phyloP scores from a whole-genome alignment of 176 grass and related monocot genomes.

The Bromus sterilis region DNA sequence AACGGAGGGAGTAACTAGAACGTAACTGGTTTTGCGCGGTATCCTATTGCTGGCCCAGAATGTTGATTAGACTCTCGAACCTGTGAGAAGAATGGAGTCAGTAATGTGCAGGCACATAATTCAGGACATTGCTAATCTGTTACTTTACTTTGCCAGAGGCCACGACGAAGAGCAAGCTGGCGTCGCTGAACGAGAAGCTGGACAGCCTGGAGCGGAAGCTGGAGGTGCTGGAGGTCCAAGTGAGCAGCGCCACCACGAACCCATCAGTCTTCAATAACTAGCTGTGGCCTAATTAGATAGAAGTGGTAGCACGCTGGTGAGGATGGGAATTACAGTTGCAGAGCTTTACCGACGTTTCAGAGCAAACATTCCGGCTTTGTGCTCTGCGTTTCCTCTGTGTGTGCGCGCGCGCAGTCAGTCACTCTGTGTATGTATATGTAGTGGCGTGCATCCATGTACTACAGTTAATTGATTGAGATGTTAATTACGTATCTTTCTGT shows the following conservation, averaged over 20 bases:
- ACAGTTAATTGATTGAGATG: background rate
- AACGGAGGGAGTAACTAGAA: too few relatives aligned
- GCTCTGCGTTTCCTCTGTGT: background rate
- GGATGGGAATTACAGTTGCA: background rate
- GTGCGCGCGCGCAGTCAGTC: background rate
- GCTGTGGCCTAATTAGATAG: background rate
- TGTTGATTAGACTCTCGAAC: background rate
- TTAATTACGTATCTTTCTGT: background rate
- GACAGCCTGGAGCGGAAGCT: constrained; percentile 83
- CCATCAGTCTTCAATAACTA: constrained; percentile 65
- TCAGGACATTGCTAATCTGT: background rate
- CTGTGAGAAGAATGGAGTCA: background rate
- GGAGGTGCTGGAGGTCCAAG: constrained; percentile 93
- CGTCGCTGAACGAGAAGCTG: constrained; percentile 78
- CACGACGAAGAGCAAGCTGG: constrained; percentile 93
- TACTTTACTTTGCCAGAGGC: constrained; percentile 40
- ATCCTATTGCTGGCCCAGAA: background rate
- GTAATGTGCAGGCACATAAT: background rate
- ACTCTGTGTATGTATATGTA: background rate
- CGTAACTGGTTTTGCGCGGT: background rate
- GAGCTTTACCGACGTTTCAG: background rate
- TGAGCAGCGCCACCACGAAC: constrained; percentile 89
- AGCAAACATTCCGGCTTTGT: background rate
- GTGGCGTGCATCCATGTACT: too few relatives aligned
- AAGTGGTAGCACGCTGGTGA: background rate